A percentile compares a stretch with the other conserved stretches of the same genome.
Conservation (phyloP, 2,329 filamentous ascomycete species). For the Nemania bipapillata region DNA sequence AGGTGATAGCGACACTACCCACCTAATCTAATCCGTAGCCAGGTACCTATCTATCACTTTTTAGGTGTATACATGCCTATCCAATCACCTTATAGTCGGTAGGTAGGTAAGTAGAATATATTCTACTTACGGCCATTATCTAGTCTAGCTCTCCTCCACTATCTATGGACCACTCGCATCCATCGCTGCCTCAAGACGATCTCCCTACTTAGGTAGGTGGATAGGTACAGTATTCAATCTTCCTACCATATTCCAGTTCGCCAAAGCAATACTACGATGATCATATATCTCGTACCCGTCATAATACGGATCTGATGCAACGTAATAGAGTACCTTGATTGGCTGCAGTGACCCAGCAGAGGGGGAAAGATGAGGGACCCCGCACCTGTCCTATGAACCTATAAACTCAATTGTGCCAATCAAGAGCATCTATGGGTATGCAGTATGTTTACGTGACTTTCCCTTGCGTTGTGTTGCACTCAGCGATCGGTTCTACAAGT, state of each 20-base stretch:
- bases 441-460: background rate
- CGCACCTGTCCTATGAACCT: background rate
- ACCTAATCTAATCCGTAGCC: too few relatives aligned
- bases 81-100: too few relatives aligned
- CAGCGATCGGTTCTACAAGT: background rate
- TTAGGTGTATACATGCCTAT: too few relatives aligned
- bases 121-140: too few relatives aligned
- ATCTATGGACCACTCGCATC: background rate
- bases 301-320: constrained; percentile 4
- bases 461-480: background rate
- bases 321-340: constrained; percentile 12
- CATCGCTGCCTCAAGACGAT: background rate
- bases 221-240: background rate
- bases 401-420: constrained; percentile 8
- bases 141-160: background rate
- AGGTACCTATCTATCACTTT: too few relatives aligned
- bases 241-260: constrained; percentile 1
- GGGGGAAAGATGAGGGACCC: constrained; percentile 16
- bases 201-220: background rate
- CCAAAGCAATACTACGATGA: constrained; percentile 2
- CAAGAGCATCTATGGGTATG: background rate
- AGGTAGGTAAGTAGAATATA: too few relatives aligned
- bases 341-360: constrained; percentile 3
- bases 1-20: too few relatives aligned
- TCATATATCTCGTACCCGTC: constrained; percentile 5